A percentile compares a stretch with the other conserved stretches of the same genome.
phyloP scores from a whole-genome alignment of 768 basidiomycete genomes.

The Gloeophyllum trabeum region DNA sequence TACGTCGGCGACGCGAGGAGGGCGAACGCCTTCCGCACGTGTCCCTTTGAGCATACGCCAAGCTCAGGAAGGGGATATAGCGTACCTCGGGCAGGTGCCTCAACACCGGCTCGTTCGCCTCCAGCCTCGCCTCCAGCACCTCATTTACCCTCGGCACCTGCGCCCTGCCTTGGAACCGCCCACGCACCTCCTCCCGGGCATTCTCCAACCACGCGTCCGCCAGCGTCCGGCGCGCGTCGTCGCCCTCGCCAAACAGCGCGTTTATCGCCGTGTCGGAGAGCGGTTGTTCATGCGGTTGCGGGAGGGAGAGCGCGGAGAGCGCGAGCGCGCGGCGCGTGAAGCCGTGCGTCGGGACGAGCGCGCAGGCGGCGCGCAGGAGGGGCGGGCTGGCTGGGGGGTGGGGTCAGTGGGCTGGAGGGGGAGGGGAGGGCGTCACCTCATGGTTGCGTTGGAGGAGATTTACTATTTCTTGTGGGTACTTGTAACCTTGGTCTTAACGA shows the following conservation, averaged over 20 bases:
- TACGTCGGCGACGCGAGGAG: constrained; percentile 44
- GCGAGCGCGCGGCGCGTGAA: constrained; percentile 67
- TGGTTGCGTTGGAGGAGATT: too few species aligned
- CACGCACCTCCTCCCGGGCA: constrained; percentile 28
- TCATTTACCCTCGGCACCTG: constrained; percentile 28
- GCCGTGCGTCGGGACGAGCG: constrained; percentile 54
- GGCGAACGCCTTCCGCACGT: constrained; percentile 51
- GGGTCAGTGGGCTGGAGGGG: too few species aligned
- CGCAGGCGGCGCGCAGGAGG: constrained; percentile 50
- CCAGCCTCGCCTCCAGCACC: constrained; percentile 43
- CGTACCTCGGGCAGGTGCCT: constrained; percentile 56
- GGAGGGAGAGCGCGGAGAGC: constrained; percentile 46
- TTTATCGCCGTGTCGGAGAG: constrained; percentile 63
- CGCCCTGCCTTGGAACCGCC: too few species aligned
- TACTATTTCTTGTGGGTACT: too few species aligned
- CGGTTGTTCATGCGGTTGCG: constrained; percentile 39
- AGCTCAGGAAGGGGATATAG: neutral
- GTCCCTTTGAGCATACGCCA: neutral
- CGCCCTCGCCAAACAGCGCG: constrained; percentile 62
- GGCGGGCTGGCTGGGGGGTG: too few species aligned
- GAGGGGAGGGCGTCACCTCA: too few species aligned
- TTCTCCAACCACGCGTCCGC: constrained; percentile 68
- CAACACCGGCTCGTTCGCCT: constrained; percentile 59
- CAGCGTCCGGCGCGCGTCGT: constrained; percentile 51
- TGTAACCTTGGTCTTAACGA: too few species aligned